These are phyloP conservation scores for Diplodia corticola DNA, from an alignment of 2,329 filamentous ascomycete genomes.

Conservation along the genomic window DNA sequence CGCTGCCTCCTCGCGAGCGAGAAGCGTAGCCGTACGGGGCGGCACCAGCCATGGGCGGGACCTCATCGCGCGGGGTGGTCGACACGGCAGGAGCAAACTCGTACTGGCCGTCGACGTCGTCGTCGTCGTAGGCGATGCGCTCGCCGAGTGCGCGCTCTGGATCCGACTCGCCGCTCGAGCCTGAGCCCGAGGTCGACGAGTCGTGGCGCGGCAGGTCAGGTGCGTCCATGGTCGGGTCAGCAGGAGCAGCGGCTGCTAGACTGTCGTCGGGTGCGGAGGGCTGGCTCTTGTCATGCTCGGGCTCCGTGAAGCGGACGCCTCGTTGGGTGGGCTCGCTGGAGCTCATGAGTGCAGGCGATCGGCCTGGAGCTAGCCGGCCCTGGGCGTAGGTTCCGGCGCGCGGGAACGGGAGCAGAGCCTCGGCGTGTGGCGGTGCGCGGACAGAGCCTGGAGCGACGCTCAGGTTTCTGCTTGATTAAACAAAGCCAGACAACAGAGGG, in stretches of 20 bases:
- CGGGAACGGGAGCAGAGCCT: slow-evolving; percentile 17
- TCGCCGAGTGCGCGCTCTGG: slow-evolving; percentile 49
- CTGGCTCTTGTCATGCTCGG: slow-evolving; percentile 29
- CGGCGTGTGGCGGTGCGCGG: slow-evolving; percentile 20
- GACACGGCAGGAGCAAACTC: slow-evolving; percentile 42
- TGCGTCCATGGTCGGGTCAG: slow-evolving; percentile 32
- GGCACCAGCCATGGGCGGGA: slow-evolving; percentile 34
- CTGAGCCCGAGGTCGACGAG: slow-evolving; percentile 46
- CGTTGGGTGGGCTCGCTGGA: slow-evolving; percentile 20
- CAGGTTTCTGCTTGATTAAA: slow-evolving; percentile 18
- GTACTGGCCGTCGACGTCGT: slow-evolving; percentile 35
- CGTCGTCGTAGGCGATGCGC: slow-evolving; percentile 46
- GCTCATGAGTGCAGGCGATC: slow-evolving; percentile 21
- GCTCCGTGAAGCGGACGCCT: slow-evolving; percentile 34
- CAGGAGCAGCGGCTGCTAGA: slow-evolving; percentile 30
- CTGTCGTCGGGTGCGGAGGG: slow-evolving; percentile 27
- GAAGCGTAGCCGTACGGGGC: slow-evolving; percentile 33
- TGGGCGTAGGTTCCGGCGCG: slow-evolving; percentile 14
- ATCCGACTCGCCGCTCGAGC: slow-evolving; percentile 50
- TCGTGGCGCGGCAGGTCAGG: slow-evolving; percentile 42
- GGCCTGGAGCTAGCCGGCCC: slow-evolving; percentile 18
- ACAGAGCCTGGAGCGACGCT: neutral
- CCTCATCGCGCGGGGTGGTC: slow-evolving; percentile 36
- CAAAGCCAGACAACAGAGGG: neutral
- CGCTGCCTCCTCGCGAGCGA: slow-evolving; percentile 30